Base-by-base conservation (phyloP, 2,329 filamentous ascomycete genomes). In the Periconia macrospinosa region DNA sequence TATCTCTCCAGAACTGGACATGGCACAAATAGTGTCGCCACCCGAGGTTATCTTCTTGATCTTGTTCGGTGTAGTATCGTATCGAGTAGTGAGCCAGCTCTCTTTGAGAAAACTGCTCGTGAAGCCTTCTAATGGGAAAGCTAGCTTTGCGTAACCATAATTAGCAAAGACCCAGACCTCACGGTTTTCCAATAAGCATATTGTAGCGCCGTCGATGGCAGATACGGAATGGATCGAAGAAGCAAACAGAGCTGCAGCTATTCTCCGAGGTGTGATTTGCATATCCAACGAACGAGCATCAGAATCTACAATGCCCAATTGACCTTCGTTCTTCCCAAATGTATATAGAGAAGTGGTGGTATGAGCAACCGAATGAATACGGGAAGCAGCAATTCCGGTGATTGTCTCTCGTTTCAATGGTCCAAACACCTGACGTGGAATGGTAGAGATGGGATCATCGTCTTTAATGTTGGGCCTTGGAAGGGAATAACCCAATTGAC, bases 101-200 rank as follows among this genome's bases (percentile, higher is more conserved):
- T 84, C 81, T 53, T 83, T 82, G 20, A 93, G 79, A 42, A 88
- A 87, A 55, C 85, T 85, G 54, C 88, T 91, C 18, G 83, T 83
- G 59, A 91, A 87, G 6, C 85, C 83, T 59, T 92, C 89, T 33
- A 90, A 79, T 0, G 91, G 90, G 58, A 97, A 96, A 44, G 86
- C 86, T 50, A 97, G 81, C 59, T 91, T 90, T n/a, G 92, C 91
- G 70, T 96, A 97, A 5, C 93, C 93, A 66, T 96, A 97, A 61
- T 95, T 95, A 1, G 92, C 93, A 65, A 99, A 96, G 0, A 99
- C 88, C 81, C 90, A 95, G 10, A 97, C 91, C 18, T 92, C 91
- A 61, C 90, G 87, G 62, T 92, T 96, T 46, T 92, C 88, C 2
- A 99, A 82, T 27, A 99, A 77, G 57, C 92, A 89, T 1, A 88